A percentile compares a stretch with the other conserved stretches of the same genome.
These are phyloP conservation scores for Cystobasidium pallidum DNA, from an alignment of 1,284 basidiomycete genomes.

Conservation along the genomic window DNA sequence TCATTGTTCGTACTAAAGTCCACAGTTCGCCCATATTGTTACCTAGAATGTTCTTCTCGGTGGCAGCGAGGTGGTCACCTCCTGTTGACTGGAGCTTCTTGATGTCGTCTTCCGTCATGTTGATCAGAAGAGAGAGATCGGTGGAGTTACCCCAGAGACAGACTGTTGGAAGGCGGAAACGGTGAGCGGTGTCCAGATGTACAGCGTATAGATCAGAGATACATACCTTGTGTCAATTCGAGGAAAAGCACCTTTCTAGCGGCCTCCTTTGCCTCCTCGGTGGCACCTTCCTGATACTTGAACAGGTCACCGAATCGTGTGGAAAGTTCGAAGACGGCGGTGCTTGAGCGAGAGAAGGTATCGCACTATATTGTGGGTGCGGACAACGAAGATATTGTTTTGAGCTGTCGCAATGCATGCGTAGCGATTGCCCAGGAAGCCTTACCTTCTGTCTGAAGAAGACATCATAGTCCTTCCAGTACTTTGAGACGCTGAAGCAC, in stretches of 20 bases:
- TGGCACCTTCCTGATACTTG: constrained; percentile 65
- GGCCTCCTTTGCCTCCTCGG: constrained; percentile 67
- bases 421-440: constrained; percentile 57
- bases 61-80: constrained; percentile 89
- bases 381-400: too few relatives aligned
- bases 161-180: constrained; percentile 60
- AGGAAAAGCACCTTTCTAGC: constrained; percentile 88
- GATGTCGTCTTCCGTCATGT: constrained; percentile 92
- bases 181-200: neutral
- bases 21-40: constrained; percentile 80
- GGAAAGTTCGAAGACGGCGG: constrained; percentile 94
- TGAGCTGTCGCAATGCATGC: too few relatives aligned
- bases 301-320: constrained; percentile 85
- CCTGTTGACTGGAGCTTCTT: constrained; percentile 96
- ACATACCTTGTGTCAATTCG: constrained; percentile 75
- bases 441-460: constrained; percentile 81
- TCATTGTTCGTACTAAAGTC: constrained; percentile 76
- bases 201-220: neutral
- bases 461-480: constrained; percentile 80
- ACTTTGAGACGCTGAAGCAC: constrained; percentile 90
- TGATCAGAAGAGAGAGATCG: constrained; percentile 91
- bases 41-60: constrained; percentile 90
- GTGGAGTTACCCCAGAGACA: constrained; percentile 97
- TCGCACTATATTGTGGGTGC: too few relatives aligned
- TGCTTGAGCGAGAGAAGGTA: constrained; percentile 88